Evolutionary conservation across 1,284 basidiomycete species (phyloP).

Genomic region (Amylostereum areolatum): DNA sequence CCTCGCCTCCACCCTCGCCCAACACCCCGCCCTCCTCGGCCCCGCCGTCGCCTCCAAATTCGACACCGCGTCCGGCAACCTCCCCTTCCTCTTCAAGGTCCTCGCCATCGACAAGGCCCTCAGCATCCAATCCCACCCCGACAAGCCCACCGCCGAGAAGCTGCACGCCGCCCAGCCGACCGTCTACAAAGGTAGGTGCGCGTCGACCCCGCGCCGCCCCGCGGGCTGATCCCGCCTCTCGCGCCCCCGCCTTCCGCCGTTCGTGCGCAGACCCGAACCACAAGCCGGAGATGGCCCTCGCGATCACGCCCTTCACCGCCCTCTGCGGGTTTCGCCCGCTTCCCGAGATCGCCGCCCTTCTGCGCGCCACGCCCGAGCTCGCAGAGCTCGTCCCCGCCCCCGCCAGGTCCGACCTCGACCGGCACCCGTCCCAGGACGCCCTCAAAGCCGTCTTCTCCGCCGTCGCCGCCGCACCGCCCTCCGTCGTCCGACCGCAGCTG

Average conservation of each 20-base stretch:
- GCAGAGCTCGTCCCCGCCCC: slow-evolving; percentile 45
- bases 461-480: slow-evolving; percentile 71
- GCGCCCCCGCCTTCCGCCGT: too few species aligned
- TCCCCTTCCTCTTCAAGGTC: slow-evolving; percentile 94
- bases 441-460: slow-evolving; percentile 75
- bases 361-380: slow-evolving; percentile 77
- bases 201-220: not conserved
- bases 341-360: slow-evolving; percentile 58
- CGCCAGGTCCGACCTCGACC: too few species aligned
- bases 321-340: slow-evolving; percentile 91
- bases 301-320: slow-evolving; percentile 86
- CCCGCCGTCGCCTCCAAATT: slow-evolving; percentile 56
- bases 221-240: too few species aligned
- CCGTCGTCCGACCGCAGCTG: slow-evolving; percentile 50
- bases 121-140: slow-evolving; percentile 96
- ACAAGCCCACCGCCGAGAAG: slow-evolving; percentile 81
- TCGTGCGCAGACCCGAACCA: slow-evolving; percentile 74
- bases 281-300: slow-evolving; percentile 98
- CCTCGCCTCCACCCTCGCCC: slow-evolving; percentile 57
- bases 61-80: slow-evolving; percentile 58
- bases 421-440: slow-evolving; percentile 23
- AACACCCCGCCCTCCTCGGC: slow-evolving; percentile 69
- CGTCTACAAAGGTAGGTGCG: slow-evolving; percentile 78
- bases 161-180: slow-evolving; percentile 75
- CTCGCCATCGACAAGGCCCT: slow-evolving; percentile 92